phyloP scores from a whole-genome alignment of 2,329 filamentous ascomycete genomes.

The Ophiocordyceps camponoti-leonardi region DNA sequence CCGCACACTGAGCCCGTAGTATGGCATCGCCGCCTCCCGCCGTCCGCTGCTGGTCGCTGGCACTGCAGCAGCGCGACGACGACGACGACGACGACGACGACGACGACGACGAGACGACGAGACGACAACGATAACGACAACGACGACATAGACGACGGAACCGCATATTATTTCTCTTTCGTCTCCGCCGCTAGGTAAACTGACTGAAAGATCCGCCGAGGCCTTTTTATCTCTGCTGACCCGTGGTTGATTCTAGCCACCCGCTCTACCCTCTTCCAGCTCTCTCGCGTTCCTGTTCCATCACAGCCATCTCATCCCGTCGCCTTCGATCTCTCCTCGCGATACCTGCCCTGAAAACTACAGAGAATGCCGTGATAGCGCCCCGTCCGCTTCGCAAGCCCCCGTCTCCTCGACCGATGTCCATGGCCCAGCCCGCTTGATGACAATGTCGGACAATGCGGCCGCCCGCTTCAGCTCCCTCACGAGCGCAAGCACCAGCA shows the following conservation, averaged over 20 bases:
- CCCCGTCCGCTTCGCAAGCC: constrained; percentile 5
- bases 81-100: not conserved
- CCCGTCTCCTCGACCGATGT: not conserved
- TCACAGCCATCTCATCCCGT: too few relatives aligned
- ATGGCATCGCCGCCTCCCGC: not conserved
- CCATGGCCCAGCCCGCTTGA: constrained; percentile 17
- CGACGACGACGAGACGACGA: not conserved
- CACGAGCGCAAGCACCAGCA: constrained; percentile 30
- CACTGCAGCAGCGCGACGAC: not conserved
- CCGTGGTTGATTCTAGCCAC: too few relatives aligned
- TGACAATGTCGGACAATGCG: constrained; percentile 53
- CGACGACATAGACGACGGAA: not conserved
- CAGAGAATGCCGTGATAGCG: not conserved
- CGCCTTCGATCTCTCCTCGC: not conserved
- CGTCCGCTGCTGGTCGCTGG: not conserved
- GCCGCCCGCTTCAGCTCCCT: constrained; percentile 37
- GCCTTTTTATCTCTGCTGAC: not conserved
- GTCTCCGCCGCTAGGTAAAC: not conserved
- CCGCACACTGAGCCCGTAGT: not conserved
- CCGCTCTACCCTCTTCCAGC: too few relatives aligned
- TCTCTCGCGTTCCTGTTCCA: too few relatives aligned
- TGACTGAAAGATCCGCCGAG: not conserved
- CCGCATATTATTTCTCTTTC: not conserved
- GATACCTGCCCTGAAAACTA: too few relatives aligned
- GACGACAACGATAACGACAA: not conserved